Percentiles rank a stretch among this genome's conserved stretches.
Evolutionary conservation across 345 rosid species (phyloP).

Genomic region (Gossypium raimondii): DNA sequence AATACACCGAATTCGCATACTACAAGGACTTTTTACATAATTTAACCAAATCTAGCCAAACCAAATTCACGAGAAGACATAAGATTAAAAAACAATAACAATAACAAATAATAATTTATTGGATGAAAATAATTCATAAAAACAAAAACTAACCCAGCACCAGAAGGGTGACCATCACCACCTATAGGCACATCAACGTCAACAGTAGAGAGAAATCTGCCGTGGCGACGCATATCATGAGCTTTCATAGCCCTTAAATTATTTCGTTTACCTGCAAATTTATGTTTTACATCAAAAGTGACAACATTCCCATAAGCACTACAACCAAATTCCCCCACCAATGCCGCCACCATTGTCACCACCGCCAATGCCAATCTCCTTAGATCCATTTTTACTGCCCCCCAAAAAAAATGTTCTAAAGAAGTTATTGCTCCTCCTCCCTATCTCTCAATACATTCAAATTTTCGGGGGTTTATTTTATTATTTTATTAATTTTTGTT

Average conservation of each 20-base stretch:
- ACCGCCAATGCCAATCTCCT: conserved; percentile 23
- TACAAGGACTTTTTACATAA: no score
- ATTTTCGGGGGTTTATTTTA: not conserved
- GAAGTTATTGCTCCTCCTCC: not conserved
- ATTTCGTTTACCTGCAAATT: conserved; percentile 44
- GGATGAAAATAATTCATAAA: not conserved
- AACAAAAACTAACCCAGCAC: conserved; percentile 54
- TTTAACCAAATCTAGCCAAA: no score
- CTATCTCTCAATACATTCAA: not conserved
- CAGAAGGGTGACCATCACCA: conserved; percentile 62
- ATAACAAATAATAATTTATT: no score
- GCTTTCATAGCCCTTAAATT: conserved; percentile 45
- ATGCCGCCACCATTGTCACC: conserved; percentile 21
- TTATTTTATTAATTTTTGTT: not conserved
- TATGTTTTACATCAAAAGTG: conserved; percentile 50
- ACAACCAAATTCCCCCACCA: conserved; percentile 21
- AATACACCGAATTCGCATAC: no score
- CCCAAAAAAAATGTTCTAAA: not conserved
- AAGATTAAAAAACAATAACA: not conserved
- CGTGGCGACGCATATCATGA: conserved; percentile 70
- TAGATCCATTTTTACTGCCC: conserved; percentile 29
- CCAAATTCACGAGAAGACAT: no score
- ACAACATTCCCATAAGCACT: conserved; percentile 35
- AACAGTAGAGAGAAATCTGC: conserved; percentile 56
- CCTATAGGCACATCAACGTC: conserved; percentile 55